These are phyloP conservation scores for Rhodomyrtus psidioides DNA, from an alignment of 441 rosid genomes.

Conservation along the genomic window DNA sequence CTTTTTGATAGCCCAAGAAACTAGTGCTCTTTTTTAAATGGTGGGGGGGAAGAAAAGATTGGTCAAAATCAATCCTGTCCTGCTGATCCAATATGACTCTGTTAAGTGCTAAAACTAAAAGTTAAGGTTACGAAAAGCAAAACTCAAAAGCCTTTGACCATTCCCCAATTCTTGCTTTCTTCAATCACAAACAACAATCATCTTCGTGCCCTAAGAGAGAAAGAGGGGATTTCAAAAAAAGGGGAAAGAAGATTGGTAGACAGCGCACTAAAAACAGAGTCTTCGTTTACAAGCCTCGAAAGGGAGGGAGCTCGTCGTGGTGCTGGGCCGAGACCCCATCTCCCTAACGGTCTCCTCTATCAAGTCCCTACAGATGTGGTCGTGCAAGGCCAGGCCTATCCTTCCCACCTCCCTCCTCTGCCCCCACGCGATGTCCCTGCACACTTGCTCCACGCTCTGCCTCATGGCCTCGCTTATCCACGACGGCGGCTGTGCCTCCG, in stretches of 20 bases:
- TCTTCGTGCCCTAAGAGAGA: background rate
- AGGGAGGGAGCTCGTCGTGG: constrained; percentile 4
- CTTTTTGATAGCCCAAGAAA: no score
- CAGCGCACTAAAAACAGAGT: constrained; percentile 3
- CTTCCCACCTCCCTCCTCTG: constrained; percentile 57
- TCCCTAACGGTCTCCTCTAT: constrained; percentile 53
- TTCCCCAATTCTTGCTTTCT: background rate
- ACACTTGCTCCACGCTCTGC: constrained; percentile 58
- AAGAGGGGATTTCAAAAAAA: background rate
- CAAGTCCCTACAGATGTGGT: constrained; percentile 49
- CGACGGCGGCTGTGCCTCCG: background rate
- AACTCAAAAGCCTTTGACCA: background rate
- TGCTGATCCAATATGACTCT: no score
- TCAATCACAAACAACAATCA: background rate
- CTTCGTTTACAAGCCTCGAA: constrained; percentile 23
- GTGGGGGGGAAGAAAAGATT: no score
- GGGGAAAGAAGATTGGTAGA: background rate
- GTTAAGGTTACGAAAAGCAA: background rate
- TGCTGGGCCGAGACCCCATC: constrained; percentile 3
- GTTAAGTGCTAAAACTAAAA: no score
- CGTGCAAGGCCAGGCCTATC: constrained; percentile 59
- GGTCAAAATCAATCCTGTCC: no score
- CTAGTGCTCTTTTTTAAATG: no score
- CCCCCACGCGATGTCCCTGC: constrained; percentile 57
- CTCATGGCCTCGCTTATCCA: constrained; percentile 37